Base-by-base conservation (phyloP, 2,329 filamentous ascomycete species). In the Colletotrichum chlorophyti region DNA sequence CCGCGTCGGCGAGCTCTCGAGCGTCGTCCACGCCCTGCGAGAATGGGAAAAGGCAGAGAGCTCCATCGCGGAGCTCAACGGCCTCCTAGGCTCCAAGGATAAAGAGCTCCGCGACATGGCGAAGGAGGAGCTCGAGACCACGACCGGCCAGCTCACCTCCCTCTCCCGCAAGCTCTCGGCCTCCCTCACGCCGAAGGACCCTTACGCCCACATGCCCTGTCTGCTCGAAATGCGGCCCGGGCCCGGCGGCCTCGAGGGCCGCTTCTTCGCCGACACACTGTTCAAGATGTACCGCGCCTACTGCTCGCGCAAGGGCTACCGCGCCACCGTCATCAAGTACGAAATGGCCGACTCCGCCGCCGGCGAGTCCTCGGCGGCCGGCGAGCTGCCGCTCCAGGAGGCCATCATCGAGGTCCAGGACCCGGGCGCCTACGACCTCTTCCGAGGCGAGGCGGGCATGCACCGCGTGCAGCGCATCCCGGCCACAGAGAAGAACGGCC, bases 381-480 rank as follows among this genome's bases (percentile, higher is more conserved):
- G 83, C 46, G 90, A 93, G 62, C 76, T 84, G 23, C 88, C 91
- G 6, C 80, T 98, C 3, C 87, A 90, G 53, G 95, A 98, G 77
- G 95, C 91, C 7, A 86, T 99, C 21, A 82, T 99, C 23, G 93
- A 97, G 72, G 80, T 99, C 31, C 85, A 89, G 58, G 83, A 87
- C 46, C 76, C 85, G 1, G 91, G 91, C 26, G 88, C 93, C 19
- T 99, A 97, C 74, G 91, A 90, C 60, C 69, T 86, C 2, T 85
- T 99, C 67, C 85, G 94, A 60, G 89, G 89, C 66, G 95, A 99
- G 74, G 91, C 94, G 3, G 95, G 95, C 27, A 95, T 99, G 64
- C 95, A 99, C 72, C 86, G 95, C 24, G 95, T 99, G 0, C 95
- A 99, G 78, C 87, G 95, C 23, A 89, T 99, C 4, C 95, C 95